Evolutionary conservation across 2,329 filamentous ascomycete species (phyloP), one percentile per base, ranked within the genome.

Genomic region (Teratosphaeria pseudoeucalypti): DNA sequence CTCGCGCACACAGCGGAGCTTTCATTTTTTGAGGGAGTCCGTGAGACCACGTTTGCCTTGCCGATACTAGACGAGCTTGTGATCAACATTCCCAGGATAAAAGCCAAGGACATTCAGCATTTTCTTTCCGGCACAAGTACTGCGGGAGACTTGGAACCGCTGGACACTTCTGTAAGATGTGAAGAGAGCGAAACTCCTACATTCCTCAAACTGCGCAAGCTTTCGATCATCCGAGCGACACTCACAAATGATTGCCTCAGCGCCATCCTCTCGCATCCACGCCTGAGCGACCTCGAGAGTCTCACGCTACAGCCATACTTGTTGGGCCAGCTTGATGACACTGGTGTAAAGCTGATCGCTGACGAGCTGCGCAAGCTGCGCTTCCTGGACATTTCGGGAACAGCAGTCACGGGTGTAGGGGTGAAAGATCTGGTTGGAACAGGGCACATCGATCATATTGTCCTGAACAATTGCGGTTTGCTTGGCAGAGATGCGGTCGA

Each of bases 401-500:
- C 74, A 1, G 62, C 64, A 6, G 71, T 79, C 43, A 76, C 74
- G 0, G 77, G 77, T 6, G 73, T 73, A 0, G 68, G 71, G 2
- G 70, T 79, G 34, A 76, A 74, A 61, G 70, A 69, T 60, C 68
- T 72, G 0, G 60, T 61, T 5, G 43, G 58, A 7, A 32, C 19
- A 12, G 26, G 59, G 6, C 61, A 62, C 10, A 61, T 77, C 5
- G 65, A 64, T 52, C 62, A 60, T 11, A 63, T 78, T 19, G 67
- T 66, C 2, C 63, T 75, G 19, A 67, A 76, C 53, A 61, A 73
- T 9, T 78, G 76, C 55, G 57, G 57, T 2, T 56, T 65, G 6
- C 68, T 78, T 1, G 70, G 71, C 16, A 62, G 71, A 1, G 76
- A 78, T 66, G 76, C 75, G 0, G 67, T 77, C 3, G 68, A 70